phyloP scores from a whole-genome alignment of 2,329 filamentous ascomycete genomes.

The Pleurostoma richardsiae region DNA sequence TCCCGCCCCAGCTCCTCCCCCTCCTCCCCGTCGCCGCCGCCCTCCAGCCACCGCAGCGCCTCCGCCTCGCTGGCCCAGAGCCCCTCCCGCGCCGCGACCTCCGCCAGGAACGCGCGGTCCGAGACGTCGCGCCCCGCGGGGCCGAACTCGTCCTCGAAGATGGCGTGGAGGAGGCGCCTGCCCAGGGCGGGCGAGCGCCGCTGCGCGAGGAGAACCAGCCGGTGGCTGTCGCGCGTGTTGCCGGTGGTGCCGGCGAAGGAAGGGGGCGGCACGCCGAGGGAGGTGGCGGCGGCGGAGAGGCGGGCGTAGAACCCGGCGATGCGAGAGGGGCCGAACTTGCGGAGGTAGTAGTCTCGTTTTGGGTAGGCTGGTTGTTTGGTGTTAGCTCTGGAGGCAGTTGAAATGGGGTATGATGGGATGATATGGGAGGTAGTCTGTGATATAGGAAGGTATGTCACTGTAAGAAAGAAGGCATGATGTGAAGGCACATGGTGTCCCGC shows the following conservation, averaged over 20 bases:
- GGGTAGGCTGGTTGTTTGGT: conserved; percentile 19
- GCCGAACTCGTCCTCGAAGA: conserved; percentile 38
- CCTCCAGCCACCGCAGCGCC: conserved; percentile 17
- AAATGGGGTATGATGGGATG: no score
- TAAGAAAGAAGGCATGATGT: not conserved
- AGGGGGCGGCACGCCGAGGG: conserved; percentile 31
- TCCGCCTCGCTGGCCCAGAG: conserved; percentile 16
- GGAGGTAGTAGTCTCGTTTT: conserved; percentile 30
- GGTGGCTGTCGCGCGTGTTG: conserved; percentile 38
- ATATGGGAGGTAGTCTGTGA: no score
- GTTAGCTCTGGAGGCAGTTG: no score
- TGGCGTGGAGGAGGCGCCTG: conserved; percentile 28
- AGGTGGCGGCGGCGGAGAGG: conserved; percentile 22
- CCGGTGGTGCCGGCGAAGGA: conserved; percentile 35
- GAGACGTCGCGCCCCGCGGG: conserved; percentile 32
- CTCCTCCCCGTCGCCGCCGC: conserved; percentile 11
- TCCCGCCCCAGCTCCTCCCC: conserved; percentile 20
- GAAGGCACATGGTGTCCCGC: not conserved
- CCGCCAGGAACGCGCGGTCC: conserved; percentile 29
- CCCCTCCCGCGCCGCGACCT: conserved; percentile 22
- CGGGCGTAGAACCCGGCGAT: conserved; percentile 21
- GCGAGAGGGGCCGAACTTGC: conserved; percentile 17
- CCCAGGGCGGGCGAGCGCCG: conserved; percentile 15
- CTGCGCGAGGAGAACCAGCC: conserved; percentile 38
- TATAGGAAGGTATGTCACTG: no score